A percentile compares a stretch with the other conserved stretches of the same genome.
phyloP scores from a whole-genome alignment of 164 flowering plant genomes.

The Vitis vinifera region ASM3070453v1 NC_081822.1:11626001-11626500 shows the following conservation, averaged over 20 bases:
- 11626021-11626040: slow-evolving; percentile 80
- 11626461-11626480: too few relatives aligned
- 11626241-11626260: not conserved
- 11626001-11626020: slow-evolving; percentile 85
- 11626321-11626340: not conserved
- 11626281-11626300: not conserved
- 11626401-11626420: too few relatives aligned
- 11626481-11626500: too few relatives aligned
- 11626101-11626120: too few relatives aligned
- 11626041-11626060: slow-evolving; percentile 37
- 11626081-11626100: too few relatives aligned
- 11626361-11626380: too few relatives aligned
- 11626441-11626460: too few relatives aligned
- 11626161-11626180: not conserved
- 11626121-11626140: too few relatives aligned
- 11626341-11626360: not conserved
- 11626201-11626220: not conserved
- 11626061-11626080: too few relatives aligned
- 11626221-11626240: not conserved
- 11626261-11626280: not conserved
- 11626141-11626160: not conserved
- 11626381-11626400: too few relatives aligned
- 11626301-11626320: not conserved
- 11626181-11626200: not conserved
- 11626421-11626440: too few relatives aligned